A percentile compares a stretch with the other conserved stretches of the same genome.
Evolutionary conservation across 176 grass and related monocot species (phyloP).

Genomic region (Cenchrus americanus): DNA sequence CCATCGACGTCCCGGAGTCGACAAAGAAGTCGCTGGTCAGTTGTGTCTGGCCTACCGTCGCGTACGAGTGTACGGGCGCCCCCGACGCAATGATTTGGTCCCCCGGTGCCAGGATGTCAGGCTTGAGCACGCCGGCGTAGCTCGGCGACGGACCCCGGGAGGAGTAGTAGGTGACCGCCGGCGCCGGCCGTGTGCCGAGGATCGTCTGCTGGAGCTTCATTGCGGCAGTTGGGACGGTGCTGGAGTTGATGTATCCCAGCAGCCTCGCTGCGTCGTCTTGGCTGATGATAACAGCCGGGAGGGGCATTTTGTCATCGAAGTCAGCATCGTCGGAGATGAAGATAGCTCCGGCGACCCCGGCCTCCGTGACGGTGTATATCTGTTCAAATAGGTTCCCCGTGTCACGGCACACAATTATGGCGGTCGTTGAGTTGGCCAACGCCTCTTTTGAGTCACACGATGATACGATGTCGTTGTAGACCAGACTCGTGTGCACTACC

Average conservation of each 20-base stretch:
- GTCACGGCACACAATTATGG: slow-evolving; percentile 53
- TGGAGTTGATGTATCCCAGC: slow-evolving; percentile 56
- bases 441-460: slow-evolving; percentile 41
- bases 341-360: slow-evolving; percentile 50
- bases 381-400: slow-evolving; percentile 10
- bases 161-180: slow-evolving; percentile 47
- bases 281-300: slow-evolving; percentile 53
- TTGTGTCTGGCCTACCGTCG: slow-evolving; percentile 16
- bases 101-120: slow-evolving; percentile 65
- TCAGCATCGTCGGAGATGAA: slow-evolving; percentile 50
- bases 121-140: slow-evolving; percentile 64
- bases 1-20: slow-evolving; percentile 68
- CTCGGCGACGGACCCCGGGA: slow-evolving; percentile 62
- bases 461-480: slow-evolving; percentile 48
- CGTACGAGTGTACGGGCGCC: neutral
- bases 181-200: slow-evolving; percentile 46
- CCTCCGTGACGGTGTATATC: neutral
- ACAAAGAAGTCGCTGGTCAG: slow-evolving; percentile 44
- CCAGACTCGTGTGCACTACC: slow-evolving; percentile 42
- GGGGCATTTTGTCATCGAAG: slow-evolving; percentile 4
- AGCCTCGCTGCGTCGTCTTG: slow-evolving; percentile 39
- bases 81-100: slow-evolving; percentile 51
- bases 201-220: slow-evolving; percentile 62
- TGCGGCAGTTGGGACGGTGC: slow-evolving; percentile 36
- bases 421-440: neutral